Evolutionary conservation across 2,329 filamentous ascomycete species (phyloP), one percentile per base, ranked within the genome.

Genomic region (Cryoendolithus antarcticus): DNA sequence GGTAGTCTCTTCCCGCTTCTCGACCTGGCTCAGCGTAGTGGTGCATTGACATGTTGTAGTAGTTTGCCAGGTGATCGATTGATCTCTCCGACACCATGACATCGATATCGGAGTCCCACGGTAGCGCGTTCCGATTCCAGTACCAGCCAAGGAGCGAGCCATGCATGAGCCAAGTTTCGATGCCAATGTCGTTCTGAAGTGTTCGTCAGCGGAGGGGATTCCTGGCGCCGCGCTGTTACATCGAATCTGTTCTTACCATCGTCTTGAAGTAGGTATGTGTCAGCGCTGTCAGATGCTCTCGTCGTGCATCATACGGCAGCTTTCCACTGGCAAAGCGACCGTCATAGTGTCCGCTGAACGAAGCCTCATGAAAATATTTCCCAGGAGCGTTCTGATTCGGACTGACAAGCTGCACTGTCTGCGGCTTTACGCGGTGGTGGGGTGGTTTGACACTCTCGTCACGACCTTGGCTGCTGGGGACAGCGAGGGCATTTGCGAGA

Each of bases 151-250:
- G 59, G 31, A 78, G 57, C 4, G 69, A 71, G 9, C 74, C 74
- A 47, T 78, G 74, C 70, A 77, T 76, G 41, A 78, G 69, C 74
- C 74, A 78, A 6, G 74, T 77, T 46, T 75, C 69, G 3, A 68
- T 67, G 9, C 71, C 68, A 27, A 77, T 64, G 37, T 69, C 63
- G 32, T 64, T 58, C 72, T n/a, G 30, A 21, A 21, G 19, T 21
- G 19, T 6, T 21, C 19, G 19, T 21, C 19, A 21, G 19, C 19
- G 19, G 19, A 21, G 6, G 19, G 19, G 19, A 21, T 21, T 21
- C 19, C 19, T 21, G 19, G 19, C 19, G 19, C 19, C 19, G 19
- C 19, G 19, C 19, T 21, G 19, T 21, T 21, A 21, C 19, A 21
- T 21, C 19, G 19, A 21, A 21, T 21, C 19, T 21, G 19, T 21